A percentile compares a stretch with the other conserved stretches of the same genome.
These are phyloP conservation scores for Camellia granthamiana DNA, from an alignment of 148 eudicot genomes.

Conservation along the genomic window DNA sequence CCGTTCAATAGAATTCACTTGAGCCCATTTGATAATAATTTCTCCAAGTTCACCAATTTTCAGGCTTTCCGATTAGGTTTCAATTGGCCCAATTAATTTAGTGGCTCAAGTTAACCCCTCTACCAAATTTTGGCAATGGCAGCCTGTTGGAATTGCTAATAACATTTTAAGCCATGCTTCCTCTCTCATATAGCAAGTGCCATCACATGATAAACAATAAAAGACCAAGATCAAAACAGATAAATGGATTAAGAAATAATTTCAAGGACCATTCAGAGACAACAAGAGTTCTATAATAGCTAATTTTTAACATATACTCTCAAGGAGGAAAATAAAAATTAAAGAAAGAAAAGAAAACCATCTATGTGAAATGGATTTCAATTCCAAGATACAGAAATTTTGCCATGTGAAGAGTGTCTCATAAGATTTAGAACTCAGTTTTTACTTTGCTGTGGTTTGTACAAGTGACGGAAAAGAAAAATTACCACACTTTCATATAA, in stretches of 20 bases:
- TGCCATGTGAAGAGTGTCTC: slow-evolving; percentile 1
- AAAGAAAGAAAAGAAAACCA: background rate
- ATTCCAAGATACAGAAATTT: background rate
- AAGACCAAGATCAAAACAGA: background rate
- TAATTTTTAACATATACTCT: background rate
- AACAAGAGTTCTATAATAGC: background rate
- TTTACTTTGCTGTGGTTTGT: slow-evolving; percentile 5
- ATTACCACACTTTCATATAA: slow-evolving; percentile 10
- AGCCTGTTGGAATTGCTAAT: no score
- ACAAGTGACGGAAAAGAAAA: slow-evolving; percentile 1
- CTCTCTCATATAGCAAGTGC: background rate
- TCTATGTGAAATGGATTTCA: background rate
- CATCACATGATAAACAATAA: background rate
- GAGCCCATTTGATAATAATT: no score
- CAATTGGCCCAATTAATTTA: no score
- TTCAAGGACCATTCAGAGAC: background rate
- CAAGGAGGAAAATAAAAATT: background rate
- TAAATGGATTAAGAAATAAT: background rate
- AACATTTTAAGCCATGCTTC: background rate
- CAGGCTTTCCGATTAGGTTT: no score
- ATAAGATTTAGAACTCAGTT: background rate
- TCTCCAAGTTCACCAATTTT: no score
- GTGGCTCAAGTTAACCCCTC: no score
- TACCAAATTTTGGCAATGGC: no score
- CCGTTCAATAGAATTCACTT: no score